A percentile compares a stretch with the other conserved stretches of the same genome.
These are phyloP conservation scores for Protomyces inouyei DNA, from an alignment of 1,139 yeast species.

Conservation along the genomic window DNA sequence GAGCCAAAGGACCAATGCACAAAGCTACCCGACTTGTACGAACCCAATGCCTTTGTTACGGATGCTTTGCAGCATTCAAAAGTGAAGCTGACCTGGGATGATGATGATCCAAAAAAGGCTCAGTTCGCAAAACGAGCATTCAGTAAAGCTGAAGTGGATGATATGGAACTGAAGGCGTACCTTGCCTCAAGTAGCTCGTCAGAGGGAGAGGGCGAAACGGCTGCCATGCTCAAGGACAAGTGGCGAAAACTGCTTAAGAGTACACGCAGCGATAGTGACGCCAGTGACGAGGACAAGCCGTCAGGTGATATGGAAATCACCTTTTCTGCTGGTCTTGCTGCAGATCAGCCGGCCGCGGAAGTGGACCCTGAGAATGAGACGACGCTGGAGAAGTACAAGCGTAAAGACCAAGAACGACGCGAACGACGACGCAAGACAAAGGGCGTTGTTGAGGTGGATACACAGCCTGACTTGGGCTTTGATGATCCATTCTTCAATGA, in stretches of 20 bases:
- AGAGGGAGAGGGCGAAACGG: slow-evolving; percentile 46
- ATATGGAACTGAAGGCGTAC: slow-evolving; percentile 93
- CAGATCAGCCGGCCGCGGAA: slow-evolving; percentile 49
- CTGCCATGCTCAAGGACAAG: slow-evolving; percentile 41
- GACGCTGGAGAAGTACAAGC: slow-evolving; percentile 73
- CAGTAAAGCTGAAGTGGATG: slow-evolving; percentile 85
- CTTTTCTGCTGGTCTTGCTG: slow-evolving; percentile 73
- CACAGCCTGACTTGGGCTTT: slow-evolving; percentile 34
- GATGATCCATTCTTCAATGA: slow-evolving; percentile 34
- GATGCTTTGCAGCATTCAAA: slow-evolving; percentile 36
- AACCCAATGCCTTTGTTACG: slow-evolving; percentile 75
- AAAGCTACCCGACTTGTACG: slow-evolving; percentile 68
- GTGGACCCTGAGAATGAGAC: slow-evolving; percentile 55
- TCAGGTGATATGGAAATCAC: slow-evolving; percentile 87
- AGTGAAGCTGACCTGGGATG: slow-evolving; percentile 51
- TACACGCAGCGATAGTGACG: slow-evolving; percentile 37
- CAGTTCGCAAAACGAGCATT: slow-evolving; percentile 75
- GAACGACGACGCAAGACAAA: slow-evolving; percentile 60
- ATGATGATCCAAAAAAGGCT: slow-evolving; percentile 88
- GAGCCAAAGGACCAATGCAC: slow-evolving; percentile 68
- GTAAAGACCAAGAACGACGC: slow-evolving; percentile 91
- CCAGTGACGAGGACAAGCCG: slow-evolving; percentile 48
- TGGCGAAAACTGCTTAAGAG: slow-evolving; percentile 31
- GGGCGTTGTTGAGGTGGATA: slow-evolving; percentile 34
- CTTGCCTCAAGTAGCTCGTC: slow-evolving; percentile 56